Evolutionary conservation across 495 filamentous ascomycete genomes (phyloP).

Genomic region (Penicillium odoratum): DNA sequence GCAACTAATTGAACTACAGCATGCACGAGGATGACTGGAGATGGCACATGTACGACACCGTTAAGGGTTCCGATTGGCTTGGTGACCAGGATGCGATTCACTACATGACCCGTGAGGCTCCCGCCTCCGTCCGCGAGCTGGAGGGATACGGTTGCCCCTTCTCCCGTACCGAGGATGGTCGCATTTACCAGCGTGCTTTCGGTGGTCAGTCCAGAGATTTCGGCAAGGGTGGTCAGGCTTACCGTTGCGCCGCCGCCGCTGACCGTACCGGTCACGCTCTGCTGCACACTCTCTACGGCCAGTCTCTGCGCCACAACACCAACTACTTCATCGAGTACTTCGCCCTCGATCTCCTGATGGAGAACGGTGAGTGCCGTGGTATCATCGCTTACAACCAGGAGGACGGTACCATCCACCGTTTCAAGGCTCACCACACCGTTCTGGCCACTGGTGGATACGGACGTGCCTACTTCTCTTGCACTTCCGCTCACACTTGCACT

Average conservation of each 20-base stretch:
- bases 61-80: slow-evolving; percentile 98
- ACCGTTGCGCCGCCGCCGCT: slow-evolving; percentile 92
- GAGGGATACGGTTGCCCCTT: slow-evolving; percentile 98
- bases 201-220: slow-evolving; percentile 94
- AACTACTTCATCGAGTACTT: slow-evolving; percentile 99
- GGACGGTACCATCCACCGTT: slow-evolving; percentile 94
- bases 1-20: slow-evolving; percentile 37
- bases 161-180: slow-evolving; percentile 94
- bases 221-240: slow-evolving; percentile 95
- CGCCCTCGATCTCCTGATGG: slow-evolving; percentile 93
- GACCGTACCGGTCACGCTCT: slow-evolving; percentile 96
- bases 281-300: slow-evolving; percentile 95
- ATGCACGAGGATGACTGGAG: slow-evolving; percentile 95
- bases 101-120: slow-evolving; percentile 97
- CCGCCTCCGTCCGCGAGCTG: slow-evolving; percentile 86
- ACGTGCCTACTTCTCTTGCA: slow-evolving; percentile 96
- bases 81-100: slow-evolving; percentile 99
- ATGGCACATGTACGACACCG: slow-evolving; percentile 99
- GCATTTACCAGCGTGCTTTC: slow-evolving; percentile 97
- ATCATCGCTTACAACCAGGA: slow-evolving; percentile 97
- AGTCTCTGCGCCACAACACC: slow-evolving; percentile 94
- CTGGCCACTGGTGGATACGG: slow-evolving; percentile 96
- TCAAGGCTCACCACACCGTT: slow-evolving; percentile 93
- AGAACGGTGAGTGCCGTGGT: slow-evolving; percentile 92
- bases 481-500: slow-evolving; percentile 95